Percentiles rank a stretch among this genome's conserved stretches.
Evolutionary conservation across 1,139 yeast genomes (phyloP).

Genomic region (Arxiozyma telluris): DNA sequence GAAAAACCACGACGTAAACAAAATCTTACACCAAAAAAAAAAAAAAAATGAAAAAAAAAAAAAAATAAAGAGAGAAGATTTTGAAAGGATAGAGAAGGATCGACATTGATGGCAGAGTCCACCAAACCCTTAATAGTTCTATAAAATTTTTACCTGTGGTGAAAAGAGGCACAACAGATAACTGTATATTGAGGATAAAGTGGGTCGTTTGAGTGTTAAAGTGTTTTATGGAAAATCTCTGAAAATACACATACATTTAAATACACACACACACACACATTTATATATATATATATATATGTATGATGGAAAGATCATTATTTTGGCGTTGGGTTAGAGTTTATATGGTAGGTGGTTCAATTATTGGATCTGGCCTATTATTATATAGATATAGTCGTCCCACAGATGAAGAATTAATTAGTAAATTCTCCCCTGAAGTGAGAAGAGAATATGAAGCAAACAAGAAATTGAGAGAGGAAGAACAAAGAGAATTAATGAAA

Average conservation of each 20-base stretch:
- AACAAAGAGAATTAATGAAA: slow-evolving; percentile 57
- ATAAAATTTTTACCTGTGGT: too few species aligned
- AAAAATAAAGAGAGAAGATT: too few species aligned
- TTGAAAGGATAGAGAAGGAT: not conserved
- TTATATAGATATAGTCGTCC: slow-evolving; percentile 69
- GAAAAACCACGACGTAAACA: not conserved
- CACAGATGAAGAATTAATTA: slow-evolving; percentile 69
- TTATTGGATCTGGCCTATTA: slow-evolving; percentile 59
- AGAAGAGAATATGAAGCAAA: slow-evolving; percentile 67
- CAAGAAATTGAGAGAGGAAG: slow-evolving; percentile 51
- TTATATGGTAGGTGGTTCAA: slow-evolving; percentile 49
- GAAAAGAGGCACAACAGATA: not conserved
- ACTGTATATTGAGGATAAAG: not conserved
- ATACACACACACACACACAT: not conserved
- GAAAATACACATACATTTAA: too few species aligned
- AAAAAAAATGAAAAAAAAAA: too few species aligned
- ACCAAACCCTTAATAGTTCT: too few species aligned
- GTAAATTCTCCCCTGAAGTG: slow-evolving; percentile 72
- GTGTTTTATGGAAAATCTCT: too few species aligned
- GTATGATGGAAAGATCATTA: slow-evolving; percentile 36
- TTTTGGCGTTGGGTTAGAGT: slow-evolving; percentile 55
- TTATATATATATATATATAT: too few species aligned
- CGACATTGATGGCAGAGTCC: too few species aligned
- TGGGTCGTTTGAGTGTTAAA: not conserved
- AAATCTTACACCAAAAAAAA: not conserved